Percentiles rank a stretch among this genome's conserved stretches.
Evolutionary conservation across 2,329 filamentous ascomycete genomes (phyloP).

Genomic region (Colletotrichum phormii): DNA sequence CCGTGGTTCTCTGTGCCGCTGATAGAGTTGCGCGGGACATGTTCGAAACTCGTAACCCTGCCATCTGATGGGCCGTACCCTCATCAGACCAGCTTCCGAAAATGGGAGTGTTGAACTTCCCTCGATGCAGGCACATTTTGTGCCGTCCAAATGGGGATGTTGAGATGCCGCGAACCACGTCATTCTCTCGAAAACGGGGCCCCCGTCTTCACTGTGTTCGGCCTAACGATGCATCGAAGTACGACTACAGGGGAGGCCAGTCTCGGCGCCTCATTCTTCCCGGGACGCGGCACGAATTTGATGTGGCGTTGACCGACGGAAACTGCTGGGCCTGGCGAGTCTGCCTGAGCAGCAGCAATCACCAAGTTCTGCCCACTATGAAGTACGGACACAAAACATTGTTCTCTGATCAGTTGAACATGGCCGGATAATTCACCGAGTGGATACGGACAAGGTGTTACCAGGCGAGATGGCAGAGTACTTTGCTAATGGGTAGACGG

Average conservation of each 20-base stretch:
- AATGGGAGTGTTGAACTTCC: background rate
- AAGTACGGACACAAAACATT: background rate
- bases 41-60: constrained; percentile 14
- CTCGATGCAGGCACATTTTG: background rate
- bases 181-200: constrained; percentile 14
- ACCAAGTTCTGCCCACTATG: background rate
- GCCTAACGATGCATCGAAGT: constrained; percentile 7
- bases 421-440: constrained; percentile 27
- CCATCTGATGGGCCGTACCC: constrained; percentile 28
- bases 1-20: constrained; percentile 1
- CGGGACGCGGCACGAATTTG: constrained; percentile 25
- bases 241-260: background rate
- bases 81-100: constrained; percentile 3
- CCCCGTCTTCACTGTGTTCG: constrained; percentile 5
- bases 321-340: background rate
- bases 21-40: background rate
- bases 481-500: constrained; percentile 18
- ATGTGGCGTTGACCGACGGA: constrained; percentile 27
- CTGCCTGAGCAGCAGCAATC: constrained; percentile 8
- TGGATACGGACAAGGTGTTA: constrained; percentile 24
- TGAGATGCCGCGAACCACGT: constrained; percentile 16
- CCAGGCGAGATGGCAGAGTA: constrained; percentile 34
- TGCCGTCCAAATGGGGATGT: constrained; percentile 6
- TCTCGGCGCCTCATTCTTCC: constrained; percentile 25
- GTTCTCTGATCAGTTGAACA: background rate